Base-by-base conservation (phyloP, 2,329 filamentous ascomycete genomes). In the Talaromyces funiculosus region DNA sequence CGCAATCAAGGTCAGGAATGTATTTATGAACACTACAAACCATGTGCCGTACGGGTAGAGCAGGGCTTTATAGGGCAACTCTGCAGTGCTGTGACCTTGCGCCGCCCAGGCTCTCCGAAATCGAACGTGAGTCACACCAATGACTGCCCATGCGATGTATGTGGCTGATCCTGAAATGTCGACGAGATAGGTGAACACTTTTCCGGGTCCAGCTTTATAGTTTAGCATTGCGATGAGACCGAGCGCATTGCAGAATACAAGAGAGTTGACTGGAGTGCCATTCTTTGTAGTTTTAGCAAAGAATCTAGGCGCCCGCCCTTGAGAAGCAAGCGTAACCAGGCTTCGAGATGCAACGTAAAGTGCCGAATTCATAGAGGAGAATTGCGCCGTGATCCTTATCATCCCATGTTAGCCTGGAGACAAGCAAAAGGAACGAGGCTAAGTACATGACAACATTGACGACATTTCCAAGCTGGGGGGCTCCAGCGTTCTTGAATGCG, bases 201-300 rank as follows among this genome's bases (percentile, higher is more conserved):
- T 76, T n/a, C 83, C 79, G 29, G 86, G 85, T 37, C 80, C 82
- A 63, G 80, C 81, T 35, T 82, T 85, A 40, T 85, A 81, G 70
- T 88, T 89, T 67, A 91, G 82, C 77, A 86, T 91, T 0, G 85
- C 84, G 3, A 91, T 80, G 16, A 87, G 78, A 31, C 85, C 85
- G 66, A 90, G 80, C 1, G 73, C 69, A 18, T 71, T 71, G 0
- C 78, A 80, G 63, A 78, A 68, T 0, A 74, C 65, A 4, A 80
- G 77, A 16, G 74, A 71, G 57, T 67, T 70, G 67, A 77, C 76
- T 0, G 79, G 79, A 3, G 75, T 73, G 64, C 78, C 78, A 6
- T 68, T 66, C 62, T 73, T 74, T 55, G 71, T 75, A 9, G 77
- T 78, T 38, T 66, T 68, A 60, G 70, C 71, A 65, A 81, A 72